A percentile compares a stretch with the other conserved stretches of the same genome.
phyloP scores from a whole-genome alignment of 148 eudicot species.

The Amaranthus palmeri region DNA sequence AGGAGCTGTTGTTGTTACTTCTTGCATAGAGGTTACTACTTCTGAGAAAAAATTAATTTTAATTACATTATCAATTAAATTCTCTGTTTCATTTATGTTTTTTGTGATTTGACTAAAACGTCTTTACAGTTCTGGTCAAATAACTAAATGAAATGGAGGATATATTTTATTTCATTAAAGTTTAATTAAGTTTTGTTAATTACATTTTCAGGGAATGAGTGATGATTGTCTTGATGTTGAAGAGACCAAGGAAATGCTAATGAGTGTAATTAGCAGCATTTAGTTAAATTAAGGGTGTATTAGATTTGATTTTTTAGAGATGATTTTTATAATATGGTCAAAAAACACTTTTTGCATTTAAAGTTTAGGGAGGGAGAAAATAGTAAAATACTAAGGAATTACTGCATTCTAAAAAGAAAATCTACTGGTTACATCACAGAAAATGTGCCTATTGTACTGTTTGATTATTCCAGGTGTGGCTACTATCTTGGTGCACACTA shows the following conservation, averaged over 20 bases:
- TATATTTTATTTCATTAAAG: neutral
- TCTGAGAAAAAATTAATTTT: neutral
- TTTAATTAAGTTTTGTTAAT: neutral
- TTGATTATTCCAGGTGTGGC: neutral
- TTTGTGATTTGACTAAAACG: too few species aligned
- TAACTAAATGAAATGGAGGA: too few species aligned
- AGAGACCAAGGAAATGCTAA: conserved; percentile 34
- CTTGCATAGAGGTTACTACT: conserved; percentile 53
- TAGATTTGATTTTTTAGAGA: neutral
- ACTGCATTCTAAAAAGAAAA: conserved; percentile 1
- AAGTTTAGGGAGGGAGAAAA: neutral
- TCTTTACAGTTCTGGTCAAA: too few species aligned
- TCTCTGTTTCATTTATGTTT: too few species aligned
- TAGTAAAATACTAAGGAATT: neutral
- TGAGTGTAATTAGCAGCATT: conserved; percentile 32
- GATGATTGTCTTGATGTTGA: conserved; percentile 26
- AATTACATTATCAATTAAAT: neutral
- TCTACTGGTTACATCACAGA: neutral
- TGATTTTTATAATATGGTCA: neutral
- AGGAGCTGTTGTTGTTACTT: conserved; percentile 62
- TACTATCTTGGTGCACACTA: too few species aligned
- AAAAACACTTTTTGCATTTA: neutral
- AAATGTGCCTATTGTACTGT: neutral
- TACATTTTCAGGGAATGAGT: conserved; percentile 18
- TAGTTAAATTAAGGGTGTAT: conserved; percentile 5